Evolutionary conservation across 345 rosid genomes (phyloP), one percentile per base, ranked within the genome.

Genomic region (Eucalyptus pauciflora): DNA sequence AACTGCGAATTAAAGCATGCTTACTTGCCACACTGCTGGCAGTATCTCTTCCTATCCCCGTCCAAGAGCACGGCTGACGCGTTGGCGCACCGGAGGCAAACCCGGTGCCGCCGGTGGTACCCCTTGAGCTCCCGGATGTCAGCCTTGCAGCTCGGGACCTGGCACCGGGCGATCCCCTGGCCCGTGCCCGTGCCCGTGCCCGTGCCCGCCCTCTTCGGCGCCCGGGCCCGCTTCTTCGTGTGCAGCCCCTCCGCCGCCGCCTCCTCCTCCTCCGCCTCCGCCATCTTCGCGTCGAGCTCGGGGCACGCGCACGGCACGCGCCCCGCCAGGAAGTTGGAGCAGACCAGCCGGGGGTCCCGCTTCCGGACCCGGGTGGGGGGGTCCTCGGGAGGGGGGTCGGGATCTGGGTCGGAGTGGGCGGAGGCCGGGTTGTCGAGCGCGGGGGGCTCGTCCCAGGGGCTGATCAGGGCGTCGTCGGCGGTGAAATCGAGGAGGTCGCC

Each of bases 21-120:
- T 87, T 91, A 98, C 99, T 98, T 98, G 94, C 99, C 99, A 91
- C 99, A 98, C 97, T 98, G 99, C 90, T 98, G 99, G 87, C 99
- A 98, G 91, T 98, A 98, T 95, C 99, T 94, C 94, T 95, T 98
- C 85, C 88, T 90, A 62, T 94, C 95, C 41, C 97, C 97, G 4
- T 96, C 96, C 62, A 98, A 91, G 76, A 93, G 79, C 85, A 97
- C 98, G 58, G 91, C 50, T 37, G 90, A 89, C 2, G 99, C 95
- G 91, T 93, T 94, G 8, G 98, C 99, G 90, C 99, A 98, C 49
- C 95, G 90, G 31, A 98, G 93, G 85, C 99, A 98, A 90, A 98
- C 96, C 94, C 96, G 93, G 89, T 98, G 99, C 89, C 99, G 92
- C 91, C 69, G 93, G 88, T 98, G 99, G 58, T 98, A 98, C 24